Conservation (phyloP, 805 yeast species). For the Vanderwaltozyma tropicalis region DNA sequence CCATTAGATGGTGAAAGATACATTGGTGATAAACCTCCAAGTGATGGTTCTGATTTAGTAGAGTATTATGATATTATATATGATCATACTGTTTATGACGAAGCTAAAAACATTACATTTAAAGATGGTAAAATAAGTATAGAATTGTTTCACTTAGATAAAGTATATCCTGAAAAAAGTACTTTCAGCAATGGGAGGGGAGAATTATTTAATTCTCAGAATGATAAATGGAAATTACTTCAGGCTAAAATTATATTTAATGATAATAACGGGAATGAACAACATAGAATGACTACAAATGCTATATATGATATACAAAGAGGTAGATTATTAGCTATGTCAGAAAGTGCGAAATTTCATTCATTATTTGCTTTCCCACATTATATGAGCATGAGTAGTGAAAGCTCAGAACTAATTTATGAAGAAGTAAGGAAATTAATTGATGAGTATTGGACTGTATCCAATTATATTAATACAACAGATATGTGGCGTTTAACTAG, state of each 20-base stretch:
- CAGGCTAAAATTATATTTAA: constrained; percentile 25
- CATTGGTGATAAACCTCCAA: constrained; percentile 1
- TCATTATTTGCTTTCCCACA: constrained; percentile 56
- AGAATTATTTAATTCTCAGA: constrained; percentile 26
- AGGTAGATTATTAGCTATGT: constrained; percentile 50
- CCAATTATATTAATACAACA: constrained; percentile 33
- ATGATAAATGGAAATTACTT: constrained; percentile 32
- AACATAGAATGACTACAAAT: constrained; percentile 39
- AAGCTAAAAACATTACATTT: constrained; percentile 24
- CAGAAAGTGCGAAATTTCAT: constrained; percentile 54
- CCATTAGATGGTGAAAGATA: constrained; percentile 20
- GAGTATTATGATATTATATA: no score
- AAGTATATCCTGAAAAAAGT: constrained; percentile 11
- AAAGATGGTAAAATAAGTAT: constrained; percentile 18
- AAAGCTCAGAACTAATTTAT: constrained; percentile 32
- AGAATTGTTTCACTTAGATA: constrained; percentile 16
- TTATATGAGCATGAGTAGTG: constrained; percentile 31
- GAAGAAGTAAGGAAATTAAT: constrained; percentile 37
- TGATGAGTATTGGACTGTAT: constrained; percentile 34
- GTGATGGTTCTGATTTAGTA: no score
- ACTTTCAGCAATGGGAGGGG: constrained; percentile 6
- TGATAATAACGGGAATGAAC: constrained; percentile 40
- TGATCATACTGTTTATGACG: no score
- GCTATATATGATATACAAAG: constrained; percentile 59
- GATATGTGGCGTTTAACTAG: constrained; percentile 36